Base-by-base conservation (phyloP, 1,284 basidiomycete species). In the Cutaneotrichosporon cutaneum region DNA sequence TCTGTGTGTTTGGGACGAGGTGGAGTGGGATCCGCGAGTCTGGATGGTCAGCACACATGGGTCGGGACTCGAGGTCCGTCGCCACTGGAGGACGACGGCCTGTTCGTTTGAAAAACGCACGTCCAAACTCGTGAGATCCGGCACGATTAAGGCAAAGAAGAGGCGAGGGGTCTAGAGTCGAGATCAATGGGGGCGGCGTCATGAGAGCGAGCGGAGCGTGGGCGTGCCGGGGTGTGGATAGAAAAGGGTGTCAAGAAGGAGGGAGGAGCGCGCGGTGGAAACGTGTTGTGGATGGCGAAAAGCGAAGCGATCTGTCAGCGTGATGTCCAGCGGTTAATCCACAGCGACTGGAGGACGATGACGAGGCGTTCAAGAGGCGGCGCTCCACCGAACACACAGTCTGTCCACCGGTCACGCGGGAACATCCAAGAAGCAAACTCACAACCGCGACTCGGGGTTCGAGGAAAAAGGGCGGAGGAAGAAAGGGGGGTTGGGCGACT, bases 11-110 rank as follows among this genome's bases (percentile, higher is more conserved):
- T 51, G 47, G 26, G 45, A 52, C 57, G 33, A 18, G 48, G n/a
- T 55, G n/a, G 60, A 52, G 44, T 47, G 51, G 64, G 64, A 65
- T 65, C 63, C 60, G 53, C 58, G 60, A 62, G 60, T 60, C 62
- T 52, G 8, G 27, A 36, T 26, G 48, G 57, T 54, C 54, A 51
- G 54, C 33, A 27, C 3, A 5, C 11, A 24, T 4, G 7, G 36
- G 11, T 27, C 44, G 2, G 18, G 26, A 51, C 18, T 42, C 6
- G 18, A 42, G 6, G 39, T 42, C 39, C 39, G 39, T 42, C 39
- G 39, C 39, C 39, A 42, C 39, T 42, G 16, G 39, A 42, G 18
- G 18, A 51, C 48, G 22, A 51, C 35, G 52, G 52, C 32, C 52
- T 14, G 52, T 44, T 30, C 54, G 9, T 30, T n/a, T n/a, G 7